Evolutionary conservation across 805 yeast species (phyloP).

Genomic region (Myxozyma nipponensis): DNA sequence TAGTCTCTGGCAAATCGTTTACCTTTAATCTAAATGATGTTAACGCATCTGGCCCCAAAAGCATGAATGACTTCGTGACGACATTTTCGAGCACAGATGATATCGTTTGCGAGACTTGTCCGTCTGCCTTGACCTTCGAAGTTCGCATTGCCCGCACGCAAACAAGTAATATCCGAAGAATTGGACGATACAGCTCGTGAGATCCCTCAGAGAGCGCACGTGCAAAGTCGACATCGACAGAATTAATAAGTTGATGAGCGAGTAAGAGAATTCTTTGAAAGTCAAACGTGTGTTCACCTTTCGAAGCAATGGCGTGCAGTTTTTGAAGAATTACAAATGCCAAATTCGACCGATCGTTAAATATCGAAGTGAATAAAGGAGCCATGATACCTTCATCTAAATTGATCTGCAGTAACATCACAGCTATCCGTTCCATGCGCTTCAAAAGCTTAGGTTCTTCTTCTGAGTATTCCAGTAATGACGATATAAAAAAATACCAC

Average conservation of each 20-base stretch:
- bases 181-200: constrained; percentile 29
- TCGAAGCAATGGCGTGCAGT: constrained; percentile 27
- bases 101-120: constrained; percentile 3
- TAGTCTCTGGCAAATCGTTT: not conserved
- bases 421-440: constrained; percentile 38
- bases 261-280: constrained; percentile 38
- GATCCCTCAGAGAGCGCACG: constrained; percentile 42
- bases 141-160: constrained; percentile 11
- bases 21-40: constrained; percentile 7
- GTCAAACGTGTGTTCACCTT: constrained; percentile 26
- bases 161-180: constrained; percentile 30
- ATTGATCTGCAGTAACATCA: constrained; percentile 51
- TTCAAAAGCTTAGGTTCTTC: constrained; percentile 28
- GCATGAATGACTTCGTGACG: constrained; percentile 14
- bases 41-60: constrained; percentile 20
- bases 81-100: constrained; percentile 14
- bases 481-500: constrained; percentile 71
- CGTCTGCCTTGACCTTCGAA: not conserved
- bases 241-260: constrained; percentile 31
- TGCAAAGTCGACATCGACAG: constrained; percentile 38
- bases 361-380: constrained; percentile 48
- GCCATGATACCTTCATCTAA: constrained; percentile 50
- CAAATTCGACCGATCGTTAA: constrained; percentile 62
- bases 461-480: constrained; percentile 45
- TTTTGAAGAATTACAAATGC: constrained; percentile 47